Evolutionary conservation across 495 filamentous ascomycete genomes (phyloP).

Genomic region (Xylaria bambusicola): DNA sequence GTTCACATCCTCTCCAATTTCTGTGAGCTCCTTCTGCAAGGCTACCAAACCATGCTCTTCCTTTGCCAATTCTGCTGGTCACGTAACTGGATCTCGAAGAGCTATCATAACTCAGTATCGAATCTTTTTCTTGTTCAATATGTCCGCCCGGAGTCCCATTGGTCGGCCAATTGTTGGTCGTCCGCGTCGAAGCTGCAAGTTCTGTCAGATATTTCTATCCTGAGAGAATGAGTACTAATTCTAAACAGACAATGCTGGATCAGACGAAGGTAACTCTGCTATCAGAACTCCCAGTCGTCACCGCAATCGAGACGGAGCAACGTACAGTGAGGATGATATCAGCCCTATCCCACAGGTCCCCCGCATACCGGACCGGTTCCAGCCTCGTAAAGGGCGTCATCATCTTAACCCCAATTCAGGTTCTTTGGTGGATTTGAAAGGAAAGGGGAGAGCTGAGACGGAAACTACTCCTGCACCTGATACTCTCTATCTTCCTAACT

Average conservation of each 20-base stretch:
- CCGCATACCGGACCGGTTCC: slow-evolving; percentile 9
- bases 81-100: neutral
- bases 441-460: neutral
- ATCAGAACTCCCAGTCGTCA: neutral
- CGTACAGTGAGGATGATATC: neutral
- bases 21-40: too few species aligned
- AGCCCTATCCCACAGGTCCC: slow-evolving; percentile 4
- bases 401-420: neutral
- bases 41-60: too few species aligned
- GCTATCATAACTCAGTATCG: neutral
- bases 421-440: neutral
- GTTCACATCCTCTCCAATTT: too few species aligned
- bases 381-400: neutral
- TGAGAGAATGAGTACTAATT: neutral
- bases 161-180: slow-evolving; percentile 8
- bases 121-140: neutral
- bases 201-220: neutral
- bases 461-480: neutral
- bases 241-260: neutral
- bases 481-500: slow-evolving; percentile 18
- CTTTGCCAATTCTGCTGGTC: neutral
- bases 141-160: slow-evolving; percentile 10
- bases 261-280: neutral
- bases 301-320: neutral
- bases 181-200: slow-evolving; percentile 14